Evolutionary conservation across 2,329 filamentous ascomycete species (phyloP).

Genomic region (Aspergillus candidus): DNA sequence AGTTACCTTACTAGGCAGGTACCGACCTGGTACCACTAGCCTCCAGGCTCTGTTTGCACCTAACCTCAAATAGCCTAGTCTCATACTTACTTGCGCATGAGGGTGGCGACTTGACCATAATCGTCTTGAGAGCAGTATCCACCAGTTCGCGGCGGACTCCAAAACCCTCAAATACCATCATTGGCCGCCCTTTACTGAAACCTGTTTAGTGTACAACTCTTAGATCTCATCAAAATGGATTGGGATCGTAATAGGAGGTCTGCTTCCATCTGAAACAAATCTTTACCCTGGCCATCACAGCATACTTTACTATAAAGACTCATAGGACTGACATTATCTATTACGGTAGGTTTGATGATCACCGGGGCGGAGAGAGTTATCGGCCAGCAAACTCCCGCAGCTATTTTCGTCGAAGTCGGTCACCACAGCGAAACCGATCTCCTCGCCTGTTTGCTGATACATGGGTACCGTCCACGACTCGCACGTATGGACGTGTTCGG

Average conservation of each 20-base stretch:
- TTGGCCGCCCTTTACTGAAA: neutral
- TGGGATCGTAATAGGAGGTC: slow-evolving; percentile 42
- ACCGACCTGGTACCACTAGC: no score
- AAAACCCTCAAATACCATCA: neutral
- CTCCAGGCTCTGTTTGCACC: no score
- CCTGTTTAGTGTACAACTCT: neutral
- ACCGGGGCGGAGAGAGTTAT: slow-evolving; percentile 41
- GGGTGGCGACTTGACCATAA: no score
- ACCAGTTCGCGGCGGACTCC: no score
- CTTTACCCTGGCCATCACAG: neutral
- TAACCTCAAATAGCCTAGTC: no score
- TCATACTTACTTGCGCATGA: no score
- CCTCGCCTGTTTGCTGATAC: slow-evolving; percentile 36
- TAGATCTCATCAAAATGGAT: slow-evolving; percentile 23
- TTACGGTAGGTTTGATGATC: slow-evolving; percentile 31
- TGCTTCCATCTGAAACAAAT: slow-evolving; percentile 7
- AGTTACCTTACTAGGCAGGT: no score
- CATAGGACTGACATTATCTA: slow-evolving; percentile 1
- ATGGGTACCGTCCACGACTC: slow-evolving; percentile 34
- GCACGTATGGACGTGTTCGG: slow-evolving; percentile 30
- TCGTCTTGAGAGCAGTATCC: no score
- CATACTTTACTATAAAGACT: slow-evolving; percentile 2
- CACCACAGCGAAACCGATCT: slow-evolving; percentile 34
- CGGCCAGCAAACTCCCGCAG: slow-evolving; percentile 34
- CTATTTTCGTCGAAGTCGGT: slow-evolving; percentile 31